Evolutionary conservation across 2,329 filamentous ascomycete species (phyloP).

Genomic region (Tolypocladium endophyticum): DNA sequence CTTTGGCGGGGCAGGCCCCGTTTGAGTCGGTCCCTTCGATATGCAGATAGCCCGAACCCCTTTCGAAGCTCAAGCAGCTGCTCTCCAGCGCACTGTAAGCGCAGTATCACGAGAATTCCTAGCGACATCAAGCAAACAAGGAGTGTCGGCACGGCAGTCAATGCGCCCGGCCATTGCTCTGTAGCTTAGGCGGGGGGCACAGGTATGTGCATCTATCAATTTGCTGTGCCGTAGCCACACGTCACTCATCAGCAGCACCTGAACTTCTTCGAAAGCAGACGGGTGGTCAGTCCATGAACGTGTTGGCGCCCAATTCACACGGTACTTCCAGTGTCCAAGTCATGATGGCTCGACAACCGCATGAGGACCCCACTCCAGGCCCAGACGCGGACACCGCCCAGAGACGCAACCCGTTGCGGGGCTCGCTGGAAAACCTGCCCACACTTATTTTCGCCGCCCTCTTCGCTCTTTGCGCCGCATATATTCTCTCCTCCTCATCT

Average conservation of each 20-base stretch:
- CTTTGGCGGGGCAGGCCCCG: neutral
- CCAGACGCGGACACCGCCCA: neutral
- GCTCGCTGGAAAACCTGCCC: constrained; percentile 27
- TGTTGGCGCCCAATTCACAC: neutral
- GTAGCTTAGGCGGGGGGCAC: neutral
- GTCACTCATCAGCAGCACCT: neutral
- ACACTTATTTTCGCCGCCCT: constrained; percentile 31
- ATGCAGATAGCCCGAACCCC: neutral
- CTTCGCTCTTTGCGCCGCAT: constrained; percentile 24
- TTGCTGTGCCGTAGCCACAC: neutral
- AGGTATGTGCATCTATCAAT: neutral
- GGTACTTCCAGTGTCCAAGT: neutral
- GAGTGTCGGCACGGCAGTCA: neutral
- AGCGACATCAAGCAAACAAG: neutral
- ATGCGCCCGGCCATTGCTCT: neutral
- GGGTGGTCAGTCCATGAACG: neutral
- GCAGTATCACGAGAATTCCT: neutral
- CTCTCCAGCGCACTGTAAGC: neutral
- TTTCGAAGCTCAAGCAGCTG: neutral
- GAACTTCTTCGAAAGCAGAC: neutral
- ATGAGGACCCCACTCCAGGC: neutral
- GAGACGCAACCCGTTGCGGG: constrained; percentile 14
- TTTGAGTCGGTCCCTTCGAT: neutral
- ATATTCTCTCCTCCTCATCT: constrained; percentile 12
- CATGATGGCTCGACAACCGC: neutral